Conservation (phyloP, 164 flowering plant genomes). For the Kalanchoe fedtschenkoi region DNA sequence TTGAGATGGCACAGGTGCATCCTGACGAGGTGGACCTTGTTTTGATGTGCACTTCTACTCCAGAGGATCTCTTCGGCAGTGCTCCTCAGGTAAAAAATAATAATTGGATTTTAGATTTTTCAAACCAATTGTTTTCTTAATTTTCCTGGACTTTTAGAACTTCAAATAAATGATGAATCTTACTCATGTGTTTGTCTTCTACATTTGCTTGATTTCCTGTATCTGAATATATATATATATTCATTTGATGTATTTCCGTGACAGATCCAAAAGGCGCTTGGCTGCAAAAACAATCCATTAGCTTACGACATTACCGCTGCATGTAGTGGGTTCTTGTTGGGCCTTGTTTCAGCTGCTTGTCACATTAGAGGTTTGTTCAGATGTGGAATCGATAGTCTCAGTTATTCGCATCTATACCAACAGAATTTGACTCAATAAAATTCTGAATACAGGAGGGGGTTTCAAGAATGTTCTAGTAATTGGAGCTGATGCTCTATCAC, state of each 20-base stretch:
- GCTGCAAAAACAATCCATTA: conserved; percentile 54
- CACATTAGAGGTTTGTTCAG: conserved; percentile 65
- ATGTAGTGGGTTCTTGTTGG: conserved; percentile 86
- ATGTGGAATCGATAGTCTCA: background rate
- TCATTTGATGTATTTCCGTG: background rate
- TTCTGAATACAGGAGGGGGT: conserved; percentile 58
- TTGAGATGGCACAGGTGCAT: conserved; percentile 76
- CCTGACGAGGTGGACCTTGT: conserved; percentile 81
- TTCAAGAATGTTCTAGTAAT: conserved; percentile 78
- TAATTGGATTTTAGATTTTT: background rate
- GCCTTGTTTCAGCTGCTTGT: conserved; percentile 77
- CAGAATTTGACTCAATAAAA: background rate
- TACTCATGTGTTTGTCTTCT: background rate
- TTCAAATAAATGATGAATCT: background rate
- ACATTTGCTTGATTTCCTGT: background rate
- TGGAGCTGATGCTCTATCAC: conserved; percentile 91
- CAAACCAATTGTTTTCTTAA: background rate
- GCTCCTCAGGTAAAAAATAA: conserved; percentile 73
- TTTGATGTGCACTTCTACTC: conserved; percentile 90
- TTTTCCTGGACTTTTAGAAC: background rate
- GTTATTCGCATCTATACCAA: background rate
- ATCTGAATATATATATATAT: background rate
- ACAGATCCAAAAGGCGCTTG: conserved; percentile 60
- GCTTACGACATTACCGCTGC: conserved; percentile 85
- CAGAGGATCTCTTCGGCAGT: conserved; percentile 94